phyloP scores from a whole-genome alignment of 1,284 basidiomycete species.

The Hypsizygus ulmarius region DNA sequence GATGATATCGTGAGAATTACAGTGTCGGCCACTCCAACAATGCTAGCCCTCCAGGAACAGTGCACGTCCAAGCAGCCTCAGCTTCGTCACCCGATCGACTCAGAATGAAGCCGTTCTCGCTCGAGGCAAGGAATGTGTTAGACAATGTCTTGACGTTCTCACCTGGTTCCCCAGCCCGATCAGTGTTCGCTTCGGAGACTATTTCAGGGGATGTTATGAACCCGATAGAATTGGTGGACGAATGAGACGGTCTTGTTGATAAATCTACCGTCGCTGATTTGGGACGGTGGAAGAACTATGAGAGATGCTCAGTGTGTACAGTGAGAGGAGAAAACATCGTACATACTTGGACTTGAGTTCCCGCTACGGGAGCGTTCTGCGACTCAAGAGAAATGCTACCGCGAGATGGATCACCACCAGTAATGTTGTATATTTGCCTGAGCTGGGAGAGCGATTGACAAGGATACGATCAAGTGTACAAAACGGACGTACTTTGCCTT shows the following conservation, averaged over 20 bases:
- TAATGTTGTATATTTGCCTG: conserved; percentile 54
- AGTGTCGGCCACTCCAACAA: conserved; percentile 20
- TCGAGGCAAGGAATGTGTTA: conserved; percentile 48
- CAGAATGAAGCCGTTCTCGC: conserved; percentile 53
- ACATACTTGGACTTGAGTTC: conserved; percentile 61
- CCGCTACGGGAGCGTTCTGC: conserved; percentile 53
- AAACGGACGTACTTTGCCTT: conserved; percentile 24
- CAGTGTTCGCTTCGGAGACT: conserved; percentile 1
- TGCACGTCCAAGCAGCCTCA: conserved; percentile 30
- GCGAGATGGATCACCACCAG: conserved; percentile 76
- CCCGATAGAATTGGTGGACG: conserved; percentile 5
- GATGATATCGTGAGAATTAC: no score
- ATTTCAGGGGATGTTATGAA: conserved; percentile 13
- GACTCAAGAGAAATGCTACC: conserved; percentile 74
- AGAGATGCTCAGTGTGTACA: neutral
- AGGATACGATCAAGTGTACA: neutral
- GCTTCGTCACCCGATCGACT: conserved; percentile 15
- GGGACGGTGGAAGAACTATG: conserved; percentile 24
- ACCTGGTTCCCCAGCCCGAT: neutral
- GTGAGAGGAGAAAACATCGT: neutral
- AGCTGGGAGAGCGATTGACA: conserved; percentile 29
- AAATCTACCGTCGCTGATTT: conserved; percentile 9
- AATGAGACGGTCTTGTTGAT: neutral
- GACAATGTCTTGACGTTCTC: conserved; percentile 1
- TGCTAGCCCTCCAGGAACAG: conserved; percentile 51